These are phyloP conservation scores for Microbotryum scabiosae DNA, from an alignment of 1,284 basidiomycete genomes.

Conservation along the genomic window DNA sequence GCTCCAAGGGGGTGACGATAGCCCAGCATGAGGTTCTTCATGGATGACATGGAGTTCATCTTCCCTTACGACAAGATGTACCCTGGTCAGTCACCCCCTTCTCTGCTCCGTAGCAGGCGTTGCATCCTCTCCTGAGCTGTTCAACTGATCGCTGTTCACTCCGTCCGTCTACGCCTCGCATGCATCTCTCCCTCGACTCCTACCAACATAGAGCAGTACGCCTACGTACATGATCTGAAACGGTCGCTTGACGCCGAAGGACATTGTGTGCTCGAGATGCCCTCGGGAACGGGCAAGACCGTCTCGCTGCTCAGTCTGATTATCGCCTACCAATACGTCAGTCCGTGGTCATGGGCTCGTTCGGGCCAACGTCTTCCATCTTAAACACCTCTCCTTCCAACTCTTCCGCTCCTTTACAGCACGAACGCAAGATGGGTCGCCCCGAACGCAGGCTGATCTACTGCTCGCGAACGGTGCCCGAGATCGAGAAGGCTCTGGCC, in stretches of 20 bases:
- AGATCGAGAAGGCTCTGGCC: constrained; percentile 96
- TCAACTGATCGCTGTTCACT: too few relatives aligned
- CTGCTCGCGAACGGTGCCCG: constrained; percentile 99
- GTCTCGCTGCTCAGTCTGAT: constrained; percentile 93
- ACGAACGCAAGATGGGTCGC: constrained; percentile 23
- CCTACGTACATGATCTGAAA: constrained; percentile 98
- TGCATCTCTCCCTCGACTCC: not conserved
- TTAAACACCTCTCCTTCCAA: too few relatives aligned
- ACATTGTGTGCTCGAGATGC: constrained; percentile 99
- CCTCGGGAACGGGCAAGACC: constrained; percentile 98
- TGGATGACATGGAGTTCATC: constrained; percentile 75
- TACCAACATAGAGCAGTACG: constrained; percentile 73
- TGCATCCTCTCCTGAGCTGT: not conserved
- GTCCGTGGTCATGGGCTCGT: constrained; percentile 13
- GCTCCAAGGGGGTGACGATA: too few relatives aligned
- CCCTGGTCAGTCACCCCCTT: constrained; percentile 14
- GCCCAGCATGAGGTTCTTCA: constrained; percentile 79
- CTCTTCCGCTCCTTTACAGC: constrained; percentile 7
- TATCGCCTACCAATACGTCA: constrained; percentile 92
- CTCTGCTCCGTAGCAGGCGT: not conserved
- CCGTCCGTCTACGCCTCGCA: not conserved
- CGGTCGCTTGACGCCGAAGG: constrained; percentile 95
- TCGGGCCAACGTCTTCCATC: not conserved
- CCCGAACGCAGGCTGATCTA: constrained; percentile 83
- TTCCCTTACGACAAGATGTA: constrained; percentile 52